Base-by-base conservation (phyloP, 208 protist genomes). In the Leptomonas seymouri region DNA sequence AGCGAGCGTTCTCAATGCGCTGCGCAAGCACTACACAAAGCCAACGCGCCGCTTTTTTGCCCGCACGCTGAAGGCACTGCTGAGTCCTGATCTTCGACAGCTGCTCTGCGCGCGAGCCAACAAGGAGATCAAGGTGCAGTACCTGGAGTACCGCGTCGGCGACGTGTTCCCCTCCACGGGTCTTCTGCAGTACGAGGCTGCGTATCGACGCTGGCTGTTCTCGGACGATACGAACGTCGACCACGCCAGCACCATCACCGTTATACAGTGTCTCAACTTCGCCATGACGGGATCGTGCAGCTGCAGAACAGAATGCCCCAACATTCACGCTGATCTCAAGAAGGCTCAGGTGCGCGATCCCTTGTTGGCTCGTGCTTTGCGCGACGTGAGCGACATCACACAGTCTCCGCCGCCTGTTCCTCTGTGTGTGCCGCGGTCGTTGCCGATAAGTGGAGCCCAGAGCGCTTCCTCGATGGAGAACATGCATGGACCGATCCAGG, bases 121-220 rank as follows among this genome's bases (percentile, higher is more conserved):
- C 58, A 88, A 85, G 44, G 67, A 80, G 58, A 55, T 88, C 27
- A 84, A 82, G 57, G 78, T 88, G n/a, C 78, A 88, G 61, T 85
- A 88, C 53, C 79, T 88, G 1, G 79, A 88, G 45, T 88, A 85
- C 53, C 78, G 82, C 42, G 79, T 85, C 23, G 74, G 74, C 45
- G 79, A 84, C 39, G 71, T 74, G 8, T 78, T 76, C 39, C 70
- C 78, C 2, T 79, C 82, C 15, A 56, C 66, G 1, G 82, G 79
- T 6, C 75, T 88, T 7, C 61, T 80, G 41, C 61, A 77, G 44
- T 85, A 88, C 75, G 78, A 85, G 31, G 76, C 75, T 3, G 70
- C 72, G 16, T 88, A 88, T 58, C 68, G 78, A 1, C 71, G 70
- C 34, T 88, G 82, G 79, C 73, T 88, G 12, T 88, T 88, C 61